Evolutionary conservation across 73 alveolate genomes (phyloP), one percentile per base, ranked within the genome.

Genomic region (Effrenium voratum): DNA sequence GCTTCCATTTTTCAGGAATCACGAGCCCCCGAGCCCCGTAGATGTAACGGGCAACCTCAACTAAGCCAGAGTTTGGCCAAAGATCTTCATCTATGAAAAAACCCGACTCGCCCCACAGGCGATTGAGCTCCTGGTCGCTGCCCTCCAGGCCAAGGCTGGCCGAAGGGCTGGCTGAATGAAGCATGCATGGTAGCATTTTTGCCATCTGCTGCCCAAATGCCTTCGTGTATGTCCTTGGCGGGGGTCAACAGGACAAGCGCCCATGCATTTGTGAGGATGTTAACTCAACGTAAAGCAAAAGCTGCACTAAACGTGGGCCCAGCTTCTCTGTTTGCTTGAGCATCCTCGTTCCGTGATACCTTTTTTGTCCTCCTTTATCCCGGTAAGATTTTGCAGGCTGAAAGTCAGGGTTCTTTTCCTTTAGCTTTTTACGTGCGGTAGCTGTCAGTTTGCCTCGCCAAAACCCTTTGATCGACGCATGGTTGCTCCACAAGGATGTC

Each of bases 1-100:
- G 38, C 3, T 49, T 63, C 75, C 75, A 83, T 15, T 63, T 50
- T 30, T 36, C 24, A 44, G 93, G 93, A 0, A 83, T 28, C 3
- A 28, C 46, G 41, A 83, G 49, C 77, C 93, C 93, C 34, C 50
- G 47, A 50, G 93, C 93, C 30, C 93, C 45, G 30, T 26, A 50
- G 4, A 83, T 16, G 28, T 83, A 83, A 13, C 75, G 15, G 8
- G 50, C 55, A 2, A 83, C 52, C 8, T 50, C 40, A 0, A 41
- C 77, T 24, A 83, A 28, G 19, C 52, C 50, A 0, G 93, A 75
- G 50, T 83, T 76, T 5, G 49, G 77, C 93, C 93, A 83, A 15
- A 2, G 24, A 34, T 83, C 93, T 19, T 28, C 52, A 1, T 13
- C 72, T 32, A 57, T 57, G n/a, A 44, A 12, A 77, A 10, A 41